phyloP scores from a whole-genome alignment of 345 rosid species.

The Eucalyptus viminalis region DNA sequence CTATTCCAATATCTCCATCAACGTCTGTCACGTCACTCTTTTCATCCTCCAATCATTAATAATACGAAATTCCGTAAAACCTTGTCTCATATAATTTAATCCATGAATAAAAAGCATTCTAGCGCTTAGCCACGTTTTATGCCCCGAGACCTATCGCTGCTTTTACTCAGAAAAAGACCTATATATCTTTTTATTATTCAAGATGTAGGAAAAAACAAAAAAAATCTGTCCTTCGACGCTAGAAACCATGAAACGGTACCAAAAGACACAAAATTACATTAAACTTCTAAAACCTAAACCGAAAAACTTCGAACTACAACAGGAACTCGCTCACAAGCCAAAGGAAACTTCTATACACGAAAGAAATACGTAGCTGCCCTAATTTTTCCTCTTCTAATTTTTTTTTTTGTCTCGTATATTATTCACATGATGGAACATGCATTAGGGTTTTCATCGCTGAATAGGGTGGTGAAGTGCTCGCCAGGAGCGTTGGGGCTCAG shows the following conservation, averaged over 20 bases:
- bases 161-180: neutral
- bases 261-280: neutral
- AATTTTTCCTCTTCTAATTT: neutral
- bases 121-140: neutral
- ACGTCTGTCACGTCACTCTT: neutral
- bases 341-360: neutral
- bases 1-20: neutral
- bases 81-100: neutral
- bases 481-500: slow-evolving; percentile 12
- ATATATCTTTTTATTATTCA: neutral
- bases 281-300: neutral
- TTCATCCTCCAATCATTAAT: neutral
- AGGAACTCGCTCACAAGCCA: neutral
- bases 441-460: slow-evolving; percentile 44
- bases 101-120: neutral
- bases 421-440: slow-evolving; percentile 40
- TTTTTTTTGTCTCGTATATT: neutral
- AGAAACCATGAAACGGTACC: neutral
- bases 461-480: slow-evolving; percentile 13
- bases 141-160: neutral
- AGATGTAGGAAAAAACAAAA: neutral
- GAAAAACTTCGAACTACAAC: neutral
- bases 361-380: neutral
- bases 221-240: neutral
- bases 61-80: neutral